Conservation (phyloP, 495 filamentous ascomycete genomes). For the Annulohypoxylon nitens region DNA sequence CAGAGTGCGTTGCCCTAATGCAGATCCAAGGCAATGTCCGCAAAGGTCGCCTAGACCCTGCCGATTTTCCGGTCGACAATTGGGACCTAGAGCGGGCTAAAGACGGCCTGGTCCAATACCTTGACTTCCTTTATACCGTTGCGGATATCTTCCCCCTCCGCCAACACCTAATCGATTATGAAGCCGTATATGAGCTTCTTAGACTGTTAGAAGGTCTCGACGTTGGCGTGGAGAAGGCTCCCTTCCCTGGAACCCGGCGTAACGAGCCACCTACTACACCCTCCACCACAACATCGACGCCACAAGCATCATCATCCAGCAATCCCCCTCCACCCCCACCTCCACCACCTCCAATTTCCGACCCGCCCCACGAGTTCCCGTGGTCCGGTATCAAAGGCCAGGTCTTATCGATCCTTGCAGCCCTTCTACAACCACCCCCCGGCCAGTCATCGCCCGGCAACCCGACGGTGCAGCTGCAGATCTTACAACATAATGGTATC, state of each 20-base stretch:
- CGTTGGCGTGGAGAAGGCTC: slow-evolving; percentile 81
- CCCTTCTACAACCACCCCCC: slow-evolving; percentile 72
- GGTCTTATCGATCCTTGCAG: slow-evolving; percentile 86
- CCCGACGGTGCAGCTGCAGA: slow-evolving; percentile 84
- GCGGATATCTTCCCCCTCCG: slow-evolving; percentile 74
- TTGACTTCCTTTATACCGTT: slow-evolving; percentile 93
- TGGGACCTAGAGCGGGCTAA: slow-evolving; percentile 95
- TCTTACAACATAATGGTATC: slow-evolving; percentile 83
- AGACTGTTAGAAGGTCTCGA: slow-evolving; percentile 88
- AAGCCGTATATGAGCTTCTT: slow-evolving; percentile 85
- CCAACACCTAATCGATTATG: slow-evolving; percentile 86
- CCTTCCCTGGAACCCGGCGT: slow-evolving; percentile 61
- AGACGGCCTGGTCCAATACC: slow-evolving; percentile 89
- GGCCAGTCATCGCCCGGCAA: slow-evolving; percentile 72
- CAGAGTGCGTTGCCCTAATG: slow-evolving; percentile 92
- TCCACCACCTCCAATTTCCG: slow-evolving; percentile 72
- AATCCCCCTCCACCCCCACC: slow-evolving; percentile 64
- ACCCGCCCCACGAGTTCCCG: slow-evolving; percentile 88
- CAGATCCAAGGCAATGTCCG: slow-evolving; percentile 92
- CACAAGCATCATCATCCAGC: slow-evolving; percentile 57
- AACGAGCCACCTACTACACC: slow-evolving; percentile 46
- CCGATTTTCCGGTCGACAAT: slow-evolving; percentile 92
- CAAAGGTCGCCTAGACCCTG: slow-evolving; percentile 57
- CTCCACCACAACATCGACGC: slow-evolving; percentile 51
- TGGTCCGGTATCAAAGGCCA: slow-evolving; percentile 95